A percentile compares a stretch with the other conserved stretches of the same genome.
Evolutionary conservation across 495 filamentous ascomycete genomes (phyloP).

Genomic region (Aspergillus ostianus): DNA sequence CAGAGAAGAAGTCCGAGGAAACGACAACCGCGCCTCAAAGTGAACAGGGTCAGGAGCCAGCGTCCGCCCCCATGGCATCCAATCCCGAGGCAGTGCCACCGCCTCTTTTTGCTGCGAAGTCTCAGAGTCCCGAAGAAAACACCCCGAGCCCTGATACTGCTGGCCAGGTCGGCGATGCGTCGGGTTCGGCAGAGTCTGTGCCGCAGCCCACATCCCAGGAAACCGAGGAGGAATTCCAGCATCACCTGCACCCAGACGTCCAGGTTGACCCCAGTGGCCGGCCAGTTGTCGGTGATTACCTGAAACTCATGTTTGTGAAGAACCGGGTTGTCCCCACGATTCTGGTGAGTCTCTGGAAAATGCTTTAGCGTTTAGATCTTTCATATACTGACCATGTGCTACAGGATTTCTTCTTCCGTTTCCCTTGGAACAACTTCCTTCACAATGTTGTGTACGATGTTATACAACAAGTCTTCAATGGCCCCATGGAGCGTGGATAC

Average conservation of each 20-base stretch:
- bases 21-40: slow-evolving; percentile 6
- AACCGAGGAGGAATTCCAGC: slow-evolving; percentile 36
- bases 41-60: slow-evolving; percentile 13
- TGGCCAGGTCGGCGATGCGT: slow-evolving; percentile 22
- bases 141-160: slow-evolving; percentile 16
- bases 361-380: not conserved
- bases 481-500: slow-evolving; percentile 92
- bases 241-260: slow-evolving; percentile 33
- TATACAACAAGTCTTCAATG: slow-evolving; percentile 98
- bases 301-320: slow-evolving; percentile 97
- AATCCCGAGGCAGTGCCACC: slow-evolving; percentile 67
- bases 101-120: slow-evolving; percentile 55
- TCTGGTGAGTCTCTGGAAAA: slow-evolving; percentile 56
- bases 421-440: slow-evolving; percentile 99
- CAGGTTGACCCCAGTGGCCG: slow-evolving; percentile 65
- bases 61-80: slow-evolving; percentile 40
- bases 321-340: slow-evolving; percentile 94
- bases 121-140: slow-evolving; percentile 27
- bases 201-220: slow-evolving; percentile 25
- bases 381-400: slow-evolving; percentile 3
- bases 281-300: slow-evolving; percentile 94
- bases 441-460: slow-evolving; percentile 99
- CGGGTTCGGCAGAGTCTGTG: slow-evolving; percentile 24
- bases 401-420: slow-evolving; percentile 94
- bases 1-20: slow-evolving; percentile 11